These are phyloP conservation scores for Aspergillus tamarii DNA, from an alignment of 2,329 filamentous ascomycete species.

Conservation along the genomic window DNA sequence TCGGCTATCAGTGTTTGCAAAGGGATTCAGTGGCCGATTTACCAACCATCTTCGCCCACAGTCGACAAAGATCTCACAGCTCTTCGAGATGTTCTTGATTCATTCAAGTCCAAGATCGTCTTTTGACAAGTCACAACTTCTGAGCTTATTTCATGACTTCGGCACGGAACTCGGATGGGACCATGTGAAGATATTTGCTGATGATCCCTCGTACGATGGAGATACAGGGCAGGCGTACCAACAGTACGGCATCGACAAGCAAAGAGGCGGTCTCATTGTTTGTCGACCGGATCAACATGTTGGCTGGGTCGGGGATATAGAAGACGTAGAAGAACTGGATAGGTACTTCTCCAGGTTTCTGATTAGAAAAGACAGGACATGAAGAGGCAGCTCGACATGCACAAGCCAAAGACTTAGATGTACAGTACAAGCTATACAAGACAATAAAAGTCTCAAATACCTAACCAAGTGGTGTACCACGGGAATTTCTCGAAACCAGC, in stretches of 20 bases:
- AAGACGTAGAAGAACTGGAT: conserved; percentile 13
- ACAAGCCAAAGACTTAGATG: too few species aligned
- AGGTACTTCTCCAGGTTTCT: conserved; percentile 12
- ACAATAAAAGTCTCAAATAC: neutral
- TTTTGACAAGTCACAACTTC: conserved; percentile 17
- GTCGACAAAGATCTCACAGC: neutral
- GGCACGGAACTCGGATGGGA: conserved; percentile 20
- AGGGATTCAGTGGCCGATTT: conserved; percentile 6
- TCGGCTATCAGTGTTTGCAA: conserved; percentile 7
- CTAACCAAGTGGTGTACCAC: neutral
- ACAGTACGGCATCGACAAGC: conserved; percentile 18
- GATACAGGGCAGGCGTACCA: conserved; percentile 10
- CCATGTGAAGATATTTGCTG: conserved; percentile 22
- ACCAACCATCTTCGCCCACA: neutral
- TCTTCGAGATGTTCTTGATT: conserved; percentile 16
- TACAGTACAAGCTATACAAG: neutral
- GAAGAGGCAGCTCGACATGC: too few species aligned
- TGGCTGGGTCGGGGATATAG: conserved; percentile 19
- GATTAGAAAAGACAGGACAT: neutral
- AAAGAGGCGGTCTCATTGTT: conserved; percentile 19
- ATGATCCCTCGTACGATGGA: conserved; percentile 5
- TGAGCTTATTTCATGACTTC: conserved; percentile 21
- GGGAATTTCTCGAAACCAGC: too few species aligned
- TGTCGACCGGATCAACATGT: conserved; percentile 29
- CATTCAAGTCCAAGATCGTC: conserved; percentile 13